Percentiles rank a stretch among this genome's conserved stretches.
Evolutionary conservation across 129 eudicot genomes (phyloP).

Genomic region (Flaveria brownii): DNA sequence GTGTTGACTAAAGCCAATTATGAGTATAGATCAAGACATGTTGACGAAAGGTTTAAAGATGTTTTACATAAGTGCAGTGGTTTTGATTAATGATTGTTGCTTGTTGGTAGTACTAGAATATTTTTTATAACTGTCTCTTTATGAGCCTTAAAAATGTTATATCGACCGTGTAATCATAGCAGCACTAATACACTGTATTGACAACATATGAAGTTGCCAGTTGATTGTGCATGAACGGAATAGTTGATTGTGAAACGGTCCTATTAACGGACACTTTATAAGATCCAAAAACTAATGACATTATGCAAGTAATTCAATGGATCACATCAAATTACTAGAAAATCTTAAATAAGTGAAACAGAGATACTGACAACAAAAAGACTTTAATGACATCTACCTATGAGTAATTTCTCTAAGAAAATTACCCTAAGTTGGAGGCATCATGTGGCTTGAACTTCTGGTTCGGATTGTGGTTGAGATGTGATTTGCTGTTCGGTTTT

Average conservation of each 20-base stretch:
- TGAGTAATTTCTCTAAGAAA: not conserved
- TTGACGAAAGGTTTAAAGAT: slow-evolving; percentile 21
- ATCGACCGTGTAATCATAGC: not conserved
- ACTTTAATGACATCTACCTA: slow-evolving; percentile 20
- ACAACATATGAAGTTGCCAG: not conserved
- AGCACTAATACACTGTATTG: not conserved
- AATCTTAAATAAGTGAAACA: not conserved
- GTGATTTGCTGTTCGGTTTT: slow-evolving; percentile 43
- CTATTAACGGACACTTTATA: not conserved
- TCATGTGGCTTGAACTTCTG: slow-evolving; percentile 32
- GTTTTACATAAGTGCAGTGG: not conserved
- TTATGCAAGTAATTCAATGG: not conserved
- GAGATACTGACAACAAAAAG: not conserved
- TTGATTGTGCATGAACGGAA: not conserved
- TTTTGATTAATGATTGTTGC: not conserved
- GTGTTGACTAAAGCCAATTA: slow-evolving; percentile 7
- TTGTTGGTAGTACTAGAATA: not conserved
- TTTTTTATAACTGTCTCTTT: too few relatives aligned
- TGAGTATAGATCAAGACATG: not conserved
- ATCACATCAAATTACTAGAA: slow-evolving; percentile 6
- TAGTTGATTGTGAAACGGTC: slow-evolving; percentile 1
- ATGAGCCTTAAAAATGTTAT: too few relatives aligned
- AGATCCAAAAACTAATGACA: slow-evolving; percentile 1
- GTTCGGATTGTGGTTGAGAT: slow-evolving; percentile 39
- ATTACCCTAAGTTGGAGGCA: slow-evolving; percentile 1